Evolutionary conservation across 2,329 filamentous ascomycete species (phyloP).

Genomic region (Dactylellina leptospora): DNA sequence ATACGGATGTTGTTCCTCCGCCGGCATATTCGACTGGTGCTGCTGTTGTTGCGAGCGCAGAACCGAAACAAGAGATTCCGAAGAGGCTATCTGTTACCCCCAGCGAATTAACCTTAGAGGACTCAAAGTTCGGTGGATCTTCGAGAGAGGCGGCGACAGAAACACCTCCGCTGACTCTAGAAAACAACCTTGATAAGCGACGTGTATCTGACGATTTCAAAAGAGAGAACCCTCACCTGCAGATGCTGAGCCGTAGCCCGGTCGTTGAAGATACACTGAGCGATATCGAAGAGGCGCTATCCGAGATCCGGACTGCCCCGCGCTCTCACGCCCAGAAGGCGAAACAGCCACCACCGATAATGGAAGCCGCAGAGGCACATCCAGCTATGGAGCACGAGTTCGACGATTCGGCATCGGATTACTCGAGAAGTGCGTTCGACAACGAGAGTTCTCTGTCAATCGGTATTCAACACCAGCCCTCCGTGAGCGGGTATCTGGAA

Average conservation of each 20-base stretch:
- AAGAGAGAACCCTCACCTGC: slow-evolving; percentile 28
- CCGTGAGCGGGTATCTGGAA: slow-evolving; percentile 34
- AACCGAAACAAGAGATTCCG: slow-evolving; percentile 50
- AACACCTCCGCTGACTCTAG: slow-evolving; percentile 38
- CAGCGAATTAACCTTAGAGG: slow-evolving; percentile 41
- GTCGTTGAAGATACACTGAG: slow-evolving; percentile 94
- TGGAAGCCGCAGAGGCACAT: slow-evolving; percentile 40
- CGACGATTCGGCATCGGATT: slow-evolving; percentile 56
- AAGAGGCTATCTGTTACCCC: slow-evolving; percentile 49
- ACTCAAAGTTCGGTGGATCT: slow-evolving; percentile 40
- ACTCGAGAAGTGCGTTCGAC: slow-evolving; percentile 53
- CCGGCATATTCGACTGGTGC: slow-evolving; percentile 42
- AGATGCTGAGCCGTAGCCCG: slow-evolving; percentile 65
- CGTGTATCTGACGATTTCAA: slow-evolving; percentile 48
- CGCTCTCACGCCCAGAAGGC: slow-evolving; percentile 44
- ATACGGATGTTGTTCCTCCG: slow-evolving; percentile 33
- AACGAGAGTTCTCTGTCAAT: slow-evolving; percentile 45
- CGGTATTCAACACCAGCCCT: slow-evolving; percentile 25
- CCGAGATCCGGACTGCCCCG: slow-evolving; percentile 69
- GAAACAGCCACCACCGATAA: slow-evolving; percentile 63
- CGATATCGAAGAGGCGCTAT: slow-evolving; percentile 97
- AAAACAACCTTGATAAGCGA: slow-evolving; percentile 48
- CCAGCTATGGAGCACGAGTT: slow-evolving; percentile 52
- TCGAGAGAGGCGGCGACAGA: slow-evolving; percentile 33
- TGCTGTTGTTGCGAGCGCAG: not conserved